Percentiles rank a stretch among this genome's conserved stretches.
Evolutionary conservation across 805 yeast genomes (phyloP).

Genomic region (Tetrapisispora pingtungensis): DNA sequence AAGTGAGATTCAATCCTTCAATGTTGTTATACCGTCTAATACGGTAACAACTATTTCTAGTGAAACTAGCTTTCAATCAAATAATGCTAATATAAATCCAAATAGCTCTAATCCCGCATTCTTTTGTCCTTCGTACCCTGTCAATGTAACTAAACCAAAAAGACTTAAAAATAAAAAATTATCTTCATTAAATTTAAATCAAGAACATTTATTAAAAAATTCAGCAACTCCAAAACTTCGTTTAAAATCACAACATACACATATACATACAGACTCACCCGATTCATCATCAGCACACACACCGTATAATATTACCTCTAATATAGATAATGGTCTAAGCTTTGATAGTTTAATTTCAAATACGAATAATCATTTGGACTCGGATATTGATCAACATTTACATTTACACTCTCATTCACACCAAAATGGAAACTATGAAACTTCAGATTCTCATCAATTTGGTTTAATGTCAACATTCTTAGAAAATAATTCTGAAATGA

Average conservation of each 20-base stretch:
- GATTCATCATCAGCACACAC: background rate
- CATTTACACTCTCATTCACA: background rate
- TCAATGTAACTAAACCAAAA: constrained; percentile 9
- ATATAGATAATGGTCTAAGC: background rate
- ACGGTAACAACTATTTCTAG: background rate
- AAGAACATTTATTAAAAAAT: constrained; percentile 12
- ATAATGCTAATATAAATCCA: background rate
- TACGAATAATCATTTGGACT: background rate
- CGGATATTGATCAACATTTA: background rate
- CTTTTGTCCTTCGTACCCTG: background rate
- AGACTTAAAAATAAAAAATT: constrained; percentile 6
- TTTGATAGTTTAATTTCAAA: background rate
- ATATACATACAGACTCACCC: constrained; percentile 1
- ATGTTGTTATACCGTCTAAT: constrained; percentile 25
- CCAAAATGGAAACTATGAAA: background rate
- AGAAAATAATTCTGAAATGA: background rate
- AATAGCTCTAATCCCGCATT: background rate
- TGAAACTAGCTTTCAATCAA: background rate
- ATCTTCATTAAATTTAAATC: background rate
- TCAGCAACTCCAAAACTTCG: constrained; percentile 14
- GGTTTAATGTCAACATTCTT: background rate
- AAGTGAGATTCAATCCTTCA: constrained; percentile 27
- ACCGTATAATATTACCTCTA: background rate
- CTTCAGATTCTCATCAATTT: background rate
- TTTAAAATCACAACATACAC: constrained; percentile 1